These are phyloP conservation scores for Moringa oleifera DNA, from an alignment of 345 rosid genomes.

Conservation along the genomic window DNA sequence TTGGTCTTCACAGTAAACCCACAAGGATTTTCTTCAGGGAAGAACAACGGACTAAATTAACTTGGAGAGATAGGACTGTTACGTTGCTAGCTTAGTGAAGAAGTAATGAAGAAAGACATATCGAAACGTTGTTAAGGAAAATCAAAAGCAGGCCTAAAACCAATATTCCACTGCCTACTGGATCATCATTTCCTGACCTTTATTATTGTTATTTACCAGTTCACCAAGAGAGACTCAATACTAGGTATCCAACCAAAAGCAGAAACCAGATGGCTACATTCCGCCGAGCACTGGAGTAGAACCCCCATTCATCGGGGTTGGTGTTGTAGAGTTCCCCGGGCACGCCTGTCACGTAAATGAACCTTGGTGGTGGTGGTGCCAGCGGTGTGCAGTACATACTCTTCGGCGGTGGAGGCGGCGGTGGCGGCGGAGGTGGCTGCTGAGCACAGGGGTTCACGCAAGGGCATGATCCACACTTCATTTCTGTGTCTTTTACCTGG, in stretches of 20 bases:
- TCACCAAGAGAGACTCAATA: conserved; percentile 10
- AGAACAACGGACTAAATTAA: too few species aligned
- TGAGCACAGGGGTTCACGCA: conserved; percentile 47
- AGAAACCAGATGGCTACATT: conserved; percentile 14
- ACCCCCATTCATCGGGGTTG: conserved; percentile 29
- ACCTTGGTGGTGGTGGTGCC: conserved; percentile 50
- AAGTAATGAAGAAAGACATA: too few species aligned
- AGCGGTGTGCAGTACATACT: conserved; percentile 20
- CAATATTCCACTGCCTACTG: too few species aligned
- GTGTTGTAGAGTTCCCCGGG: conserved; percentile 43
- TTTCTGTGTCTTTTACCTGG: conserved; percentile 19
- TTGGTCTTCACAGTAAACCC: too few species aligned
- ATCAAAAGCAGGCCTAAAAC: too few species aligned
- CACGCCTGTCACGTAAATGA: conserved; percentile 37
- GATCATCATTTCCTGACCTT: too few species aligned
- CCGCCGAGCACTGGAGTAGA: conserved; percentile 30
- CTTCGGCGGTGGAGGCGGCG: conserved; percentile 23
- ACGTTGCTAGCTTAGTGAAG: too few species aligned
- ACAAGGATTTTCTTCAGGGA: too few species aligned
- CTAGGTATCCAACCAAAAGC: conserved; percentile 21
- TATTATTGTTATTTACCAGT: conserved; percentile 1
- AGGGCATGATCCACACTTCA: conserved; percentile 51
- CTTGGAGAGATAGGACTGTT: too few species aligned
- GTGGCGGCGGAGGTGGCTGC: conserved; percentile 22
- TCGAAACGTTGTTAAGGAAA: too few species aligned